Base-by-base conservation (phyloP, 164 flowering plant genomes). In the Kalanchoe fedtschenkoi region DNA sequence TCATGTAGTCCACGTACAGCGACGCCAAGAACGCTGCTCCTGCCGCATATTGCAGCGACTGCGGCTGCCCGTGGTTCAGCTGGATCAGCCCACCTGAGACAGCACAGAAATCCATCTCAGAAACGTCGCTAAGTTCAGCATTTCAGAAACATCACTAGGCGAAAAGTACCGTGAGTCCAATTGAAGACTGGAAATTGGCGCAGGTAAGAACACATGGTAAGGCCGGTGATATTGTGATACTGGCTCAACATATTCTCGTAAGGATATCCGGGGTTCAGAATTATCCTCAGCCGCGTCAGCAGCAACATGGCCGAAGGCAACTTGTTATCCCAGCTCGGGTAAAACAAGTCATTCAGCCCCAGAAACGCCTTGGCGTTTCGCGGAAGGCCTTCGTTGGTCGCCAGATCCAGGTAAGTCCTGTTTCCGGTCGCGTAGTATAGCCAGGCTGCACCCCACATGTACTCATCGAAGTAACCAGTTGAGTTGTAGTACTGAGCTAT, bases 391-490 rank as follows among this genome's bases (percentile, higher is more conserved):
- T 72, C 72, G 44, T 80, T 69, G 0, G 97, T 91, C 0, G 93
- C 96, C 33, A 82, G 58, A 0, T 70, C n/a, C 1, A 86, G 37
- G 63, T 86, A 88, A 37, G 56, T 67, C 0, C 28, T 26, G 58
- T 91, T 91, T 2, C 97, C 97, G 0, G 91, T 86, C 5, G 97
- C 91, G 47, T 82, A 91, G 69, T 75, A 88, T 68, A 91, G 41
- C 96, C 97, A 91, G 0, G 93, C 77, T 0, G 81, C 76, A 0
- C 88, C 86, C 97, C 97, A 91, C 83, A 91, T 82, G 78, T 77
- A 80, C 74, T 91, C 97, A 24, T 91, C 97, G 14, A 38, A 86
- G 72, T 80, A 83, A 16, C 82, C 82, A 0, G 84, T 75, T 4
- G 97, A 88, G 62, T 85, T 88, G 66, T 91, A 91, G 58, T 42